phyloP scores from a whole-genome alignment of 352 stramenopile species.

The Globisporangium heterothallicum region DNA sequence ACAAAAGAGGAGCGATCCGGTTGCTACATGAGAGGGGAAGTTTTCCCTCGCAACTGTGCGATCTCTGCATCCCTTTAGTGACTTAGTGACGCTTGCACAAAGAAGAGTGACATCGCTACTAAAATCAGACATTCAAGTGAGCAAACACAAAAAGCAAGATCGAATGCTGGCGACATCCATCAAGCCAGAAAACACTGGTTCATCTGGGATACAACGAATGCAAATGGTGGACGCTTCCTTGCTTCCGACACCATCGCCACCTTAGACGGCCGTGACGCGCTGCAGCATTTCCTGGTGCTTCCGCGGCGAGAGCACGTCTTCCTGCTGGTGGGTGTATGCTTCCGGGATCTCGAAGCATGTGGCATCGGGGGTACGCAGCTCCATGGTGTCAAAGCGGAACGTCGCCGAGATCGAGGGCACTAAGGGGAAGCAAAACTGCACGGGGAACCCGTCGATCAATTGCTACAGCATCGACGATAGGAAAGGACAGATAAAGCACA shows the following conservation, averaged over 20 bases:
- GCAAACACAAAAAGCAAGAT: background rate
- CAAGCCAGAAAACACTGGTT: background rate
- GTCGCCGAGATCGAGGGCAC: constrained; percentile 55
- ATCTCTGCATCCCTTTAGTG: background rate
- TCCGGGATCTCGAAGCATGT: constrained; percentile 30
- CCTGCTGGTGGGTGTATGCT: constrained; percentile 23
- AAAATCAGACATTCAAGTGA: background rate
- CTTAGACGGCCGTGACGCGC: constrained; percentile 42
- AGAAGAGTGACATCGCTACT: background rate
- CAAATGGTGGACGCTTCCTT: too few relatives aligned
- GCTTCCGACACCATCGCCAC: too few relatives aligned
- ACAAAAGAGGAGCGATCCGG: too few relatives aligned
- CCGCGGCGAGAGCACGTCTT: constrained; percentile 47
- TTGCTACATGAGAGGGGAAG: constrained; percentile 1
- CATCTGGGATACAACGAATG: too few relatives aligned
- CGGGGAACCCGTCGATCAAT: constrained; percentile 48
- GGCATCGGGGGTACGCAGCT: constrained; percentile 27
- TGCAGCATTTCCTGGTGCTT: constrained; percentile 58
- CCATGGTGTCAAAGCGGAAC: constrained; percentile 49
- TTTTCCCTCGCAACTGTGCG: background rate
- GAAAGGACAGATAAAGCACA: too few relatives aligned
- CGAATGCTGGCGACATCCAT: background rate
- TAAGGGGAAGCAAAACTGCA: constrained; percentile 69
- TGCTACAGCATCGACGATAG: too few relatives aligned
- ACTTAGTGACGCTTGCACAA: background rate